Evolutionary conservation across 2,329 filamentous ascomycete species (phyloP), one percentile per base, ranked within the genome.

Genomic region (Fusarium sp.): DNA sequence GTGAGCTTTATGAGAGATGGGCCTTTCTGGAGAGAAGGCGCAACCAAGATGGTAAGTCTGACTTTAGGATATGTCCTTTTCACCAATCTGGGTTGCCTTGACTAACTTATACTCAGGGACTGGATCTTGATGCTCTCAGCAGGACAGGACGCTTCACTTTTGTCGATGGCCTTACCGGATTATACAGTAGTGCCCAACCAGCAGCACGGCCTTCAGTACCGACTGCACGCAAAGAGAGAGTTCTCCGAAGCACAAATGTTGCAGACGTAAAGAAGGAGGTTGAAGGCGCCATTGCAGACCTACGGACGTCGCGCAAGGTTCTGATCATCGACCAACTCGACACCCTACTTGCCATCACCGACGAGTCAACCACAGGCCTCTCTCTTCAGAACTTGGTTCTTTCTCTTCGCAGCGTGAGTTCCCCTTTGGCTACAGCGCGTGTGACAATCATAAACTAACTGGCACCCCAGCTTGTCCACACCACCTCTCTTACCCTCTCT

Each of bases 1-100:
- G 91, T 97, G 67, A 97, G 94, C 84, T 98, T 97, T 83, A 85
- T 97, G 83, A 89, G 94, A 70, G 93, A 96, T 77, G 89, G 88
- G 73, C 85, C 89, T 1, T 97, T 97, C 80, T 98, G 95, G 95
- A 91, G 86, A 72, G 89, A 92, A 4, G 92, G 94, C 59, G 88
- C 88, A 3, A 88, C 90, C 63, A 92, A 92, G 82, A 82, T 95
- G 79, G 93, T 94, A 64, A 70, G 77, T 41, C 11, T 27, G n/a
- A n/a, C n/a, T n/a, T n/a, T n/a, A n/a, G n/a, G n/a, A n/a, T n/a
- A n/a, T n/a, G n/a, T n/a, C n/a, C n/a, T n/a, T n/a, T n/a, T n/a
- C n/a, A n/a, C n/a, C n/a, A n/a, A n/a, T n/a, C n/a, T n/a, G n/a
- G n/a, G n/a, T n/a, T n/a, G n/a, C n/a, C n/a, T 34, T 58, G 8